Evolutionary conservation across 75 land plant species (phyloP), one percentile per base, ranked within the genome.

Genomic region (Isoetes taiwanensis): DNA sequence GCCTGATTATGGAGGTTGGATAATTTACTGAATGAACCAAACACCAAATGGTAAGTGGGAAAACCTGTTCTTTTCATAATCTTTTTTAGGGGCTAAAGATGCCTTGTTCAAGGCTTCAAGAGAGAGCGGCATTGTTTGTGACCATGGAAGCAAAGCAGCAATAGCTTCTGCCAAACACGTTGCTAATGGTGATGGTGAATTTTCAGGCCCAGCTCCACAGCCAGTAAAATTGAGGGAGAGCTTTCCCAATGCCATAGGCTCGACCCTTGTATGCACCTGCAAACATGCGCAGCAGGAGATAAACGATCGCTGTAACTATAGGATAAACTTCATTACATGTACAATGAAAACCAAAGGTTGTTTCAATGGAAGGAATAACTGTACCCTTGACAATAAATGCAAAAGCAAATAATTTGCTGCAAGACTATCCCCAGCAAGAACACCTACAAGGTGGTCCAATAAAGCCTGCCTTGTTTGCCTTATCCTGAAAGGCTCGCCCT

Each of bases 221-320:
- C 72, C 57, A 11, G 76, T 76, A 14, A 91, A 62, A 53, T 91
- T 87, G 12, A 91, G 56, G 4, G 97, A 83, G n/a, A 91, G 70
- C 62, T 76, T 87, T 26, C 95, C 97, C 27, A 91, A 74, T 24
- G 83, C 79, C 65, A 76, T 63, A 21, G 76, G 52, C 34, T 90
- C 97, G n/a, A 78, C 80, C 59, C 85, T 74, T 28, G 71, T 72
- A 73, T 83, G 78, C 14, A 90, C 82, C 97, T 90, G 76, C 20
- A 29, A 48, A 12, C 17, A 26, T 27, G 52, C 39, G 14, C 12
- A 37, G 39, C 12, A 37, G 14, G 14, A 37, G 39, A 37, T 37
- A 14, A 19, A 19, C 52, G 19, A 11, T 48, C 52, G 11, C 19
- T 37, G 39, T 14, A 10, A 12, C 52, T 31, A 27, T 27, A 32